Evolutionary conservation across 2,329 filamentous ascomycete species (phyloP).

Genomic region (Fusarium setosum): DNA sequence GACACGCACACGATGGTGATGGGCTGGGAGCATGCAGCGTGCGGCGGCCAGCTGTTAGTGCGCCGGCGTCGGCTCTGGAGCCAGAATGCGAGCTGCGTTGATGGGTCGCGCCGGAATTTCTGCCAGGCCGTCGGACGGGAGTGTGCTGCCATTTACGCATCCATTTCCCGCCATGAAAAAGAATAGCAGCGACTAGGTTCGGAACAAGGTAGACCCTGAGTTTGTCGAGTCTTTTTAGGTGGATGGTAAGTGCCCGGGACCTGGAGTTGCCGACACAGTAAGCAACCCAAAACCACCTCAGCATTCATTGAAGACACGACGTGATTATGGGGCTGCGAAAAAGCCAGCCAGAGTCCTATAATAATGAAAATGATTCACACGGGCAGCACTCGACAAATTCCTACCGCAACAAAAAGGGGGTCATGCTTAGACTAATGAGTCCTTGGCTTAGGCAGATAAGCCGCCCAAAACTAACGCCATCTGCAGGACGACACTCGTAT

Average conservation of each 20-base stretch:
- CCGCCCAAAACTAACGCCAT: slow-evolving; percentile 28
- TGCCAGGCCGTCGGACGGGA: slow-evolving; percentile 8
- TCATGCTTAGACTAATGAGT: slow-evolving; percentile 19
- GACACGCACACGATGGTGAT: slow-evolving; percentile 15
- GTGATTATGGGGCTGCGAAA: too few species aligned
- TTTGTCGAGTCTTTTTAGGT: not conserved
- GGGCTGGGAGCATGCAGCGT: not conserved
- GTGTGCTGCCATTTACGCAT: not conserved
- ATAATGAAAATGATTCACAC: slow-evolving; percentile 1
- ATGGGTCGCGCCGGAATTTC: slow-evolving; percentile 4
- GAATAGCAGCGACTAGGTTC: not conserved
- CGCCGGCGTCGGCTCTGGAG: not conserved
- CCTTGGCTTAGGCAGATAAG: slow-evolving; percentile 23
- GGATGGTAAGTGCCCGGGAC: not conserved
- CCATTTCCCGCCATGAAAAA: not conserved
- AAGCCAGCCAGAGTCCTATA: not conserved
- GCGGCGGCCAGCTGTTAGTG: not conserved
- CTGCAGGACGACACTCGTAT: slow-evolving; percentile 34
- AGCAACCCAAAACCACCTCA: not conserved
- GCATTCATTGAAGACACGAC: not conserved
- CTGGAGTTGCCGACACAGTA: not conserved
- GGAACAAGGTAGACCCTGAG: not conserved
- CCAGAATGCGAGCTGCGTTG: slow-evolving; percentile 5
- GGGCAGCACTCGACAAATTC: slow-evolving; percentile 13
- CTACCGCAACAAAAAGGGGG: slow-evolving; percentile 10